Evolutionary conservation across 2,329 filamentous ascomycete genomes (phyloP), one percentile per base, ranked within the genome.

Genomic region (Acrocalymma vagum): DNA sequence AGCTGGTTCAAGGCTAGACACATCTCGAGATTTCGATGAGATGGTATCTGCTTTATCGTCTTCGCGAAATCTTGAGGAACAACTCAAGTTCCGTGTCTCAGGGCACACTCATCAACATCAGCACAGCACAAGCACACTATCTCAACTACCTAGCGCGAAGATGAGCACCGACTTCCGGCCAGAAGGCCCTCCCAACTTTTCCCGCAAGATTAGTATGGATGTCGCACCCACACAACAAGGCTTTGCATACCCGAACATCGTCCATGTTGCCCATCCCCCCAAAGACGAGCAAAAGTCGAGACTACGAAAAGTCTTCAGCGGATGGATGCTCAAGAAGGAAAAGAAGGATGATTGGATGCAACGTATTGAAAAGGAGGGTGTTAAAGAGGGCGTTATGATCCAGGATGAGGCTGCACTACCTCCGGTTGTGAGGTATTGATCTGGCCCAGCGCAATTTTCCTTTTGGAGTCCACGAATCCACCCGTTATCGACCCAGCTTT

Each of bases 331-430:
- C 5, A 70, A 65, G 40, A 68, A 67, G 43, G 70, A 66, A 32
- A 70, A 65, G 47, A 63, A 63, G 28, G 63, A 62, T 11, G 63
- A 65, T 29, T 73, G 71, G 71, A 73, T 73, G 71, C 65, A 72
- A 11, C 62, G 66, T 40, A 52, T 74, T 15, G 67, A 72, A 32
- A 69, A 67, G 42, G 56, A 69, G 13, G 72, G 72, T 3, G 58
- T 72, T n/a, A 70, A 64, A 33, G 63, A 63, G 24, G 72, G 72
- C 11, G 58, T 73, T 9, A 42, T 70, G 41, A 49, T 67, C 9
- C 62, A 63, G 35, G 63, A 67, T 10, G 55, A 58, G 25, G 48
- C 51, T 25, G 53, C 56, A 15, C 48, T 58, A 15, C 44, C 58
- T 7, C 66, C 67, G 6, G 58, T 69, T 13, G 65, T 69, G 28